phyloP scores from a whole-genome alignment of 495 filamentous ascomycete genomes.

The Penicillium pulvis region DNA sequence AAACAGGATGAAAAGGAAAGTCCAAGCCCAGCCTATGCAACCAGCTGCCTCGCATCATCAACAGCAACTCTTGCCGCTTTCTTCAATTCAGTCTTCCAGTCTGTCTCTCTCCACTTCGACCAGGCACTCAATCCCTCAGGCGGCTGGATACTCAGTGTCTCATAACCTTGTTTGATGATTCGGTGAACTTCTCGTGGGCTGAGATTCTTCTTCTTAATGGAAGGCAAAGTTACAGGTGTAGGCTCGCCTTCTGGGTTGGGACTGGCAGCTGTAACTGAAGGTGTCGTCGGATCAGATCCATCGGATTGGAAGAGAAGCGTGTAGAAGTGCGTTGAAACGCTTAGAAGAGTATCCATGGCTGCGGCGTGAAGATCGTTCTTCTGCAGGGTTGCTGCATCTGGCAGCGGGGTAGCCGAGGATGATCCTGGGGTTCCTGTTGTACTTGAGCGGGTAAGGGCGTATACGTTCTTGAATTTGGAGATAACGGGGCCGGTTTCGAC shows the following conservation, averaged over 20 bases:
- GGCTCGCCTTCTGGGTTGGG: slow-evolving; percentile 32
- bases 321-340: slow-evolving; percentile 85
- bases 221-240: slow-evolving; percentile 30
- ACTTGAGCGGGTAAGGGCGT: slow-evolving; percentile 36
- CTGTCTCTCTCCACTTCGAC: slow-evolving; percentile 69
- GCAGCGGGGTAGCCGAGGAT: slow-evolving; percentile 12
- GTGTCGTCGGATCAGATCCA: slow-evolving; percentile 26
- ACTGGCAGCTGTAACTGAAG: slow-evolving; percentile 12
- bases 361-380: slow-evolving; percentile 35
- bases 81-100: slow-evolving; percentile 73
- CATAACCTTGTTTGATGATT: slow-evolving; percentile 94
- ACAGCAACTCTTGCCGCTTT: slow-evolving; percentile 77
- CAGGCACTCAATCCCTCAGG: slow-evolving; percentile 81
- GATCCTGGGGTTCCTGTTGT: background rate
- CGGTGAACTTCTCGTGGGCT: slow-evolving; percentile 82
- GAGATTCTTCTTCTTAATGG: slow-evolving; percentile 58
- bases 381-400: slow-evolving; percentile 10
- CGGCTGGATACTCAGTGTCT: slow-evolving; percentile 84
- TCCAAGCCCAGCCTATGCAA: slow-evolving; percentile 26
- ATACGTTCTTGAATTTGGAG: slow-evolving; percentile 78
- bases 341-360: slow-evolving; percentile 81
- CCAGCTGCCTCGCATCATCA: slow-evolving; percentile 48
- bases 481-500: slow-evolving; percentile 88
- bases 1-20: background rate
- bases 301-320: slow-evolving; percentile 70